phyloP scores from a whole-genome alignment of 768 basidiomycete genomes.

The Russula earlei region DNA sequence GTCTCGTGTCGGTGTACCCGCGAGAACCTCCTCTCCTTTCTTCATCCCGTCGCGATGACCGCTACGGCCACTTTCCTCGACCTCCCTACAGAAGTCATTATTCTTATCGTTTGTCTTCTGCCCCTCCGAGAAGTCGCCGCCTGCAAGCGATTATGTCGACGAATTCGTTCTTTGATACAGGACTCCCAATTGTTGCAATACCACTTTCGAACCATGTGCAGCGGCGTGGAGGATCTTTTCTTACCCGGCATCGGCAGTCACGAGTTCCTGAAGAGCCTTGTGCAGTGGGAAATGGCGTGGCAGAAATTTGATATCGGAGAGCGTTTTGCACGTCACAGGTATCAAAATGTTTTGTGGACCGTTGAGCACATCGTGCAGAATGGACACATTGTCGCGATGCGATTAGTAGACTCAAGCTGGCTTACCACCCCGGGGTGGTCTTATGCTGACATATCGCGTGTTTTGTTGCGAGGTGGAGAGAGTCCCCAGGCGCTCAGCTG shows the following conservation, averaged over 20 bases:
- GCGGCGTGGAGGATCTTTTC: slow-evolving; percentile 11
- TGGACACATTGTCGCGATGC: slow-evolving; percentile 13
- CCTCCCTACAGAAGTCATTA: slow-evolving; percentile 5
- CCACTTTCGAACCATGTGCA: slow-evolving; percentile 7
- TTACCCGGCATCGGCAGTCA: slow-evolving; percentile 3
- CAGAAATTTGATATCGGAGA: slow-evolving; percentile 11
- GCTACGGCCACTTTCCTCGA: not conserved
- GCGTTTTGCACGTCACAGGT: slow-evolving; percentile 11
- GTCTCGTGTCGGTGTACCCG: not conserved
- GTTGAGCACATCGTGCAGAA: slow-evolving; percentile 12
- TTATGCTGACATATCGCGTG: slow-evolving; percentile 8
- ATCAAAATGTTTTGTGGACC: slow-evolving; percentile 13
- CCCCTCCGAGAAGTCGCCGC: slow-evolving; percentile 5
- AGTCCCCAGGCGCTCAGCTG: not conserved
- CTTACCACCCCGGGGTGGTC: slow-evolving; percentile 14
- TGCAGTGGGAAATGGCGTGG: slow-evolving; percentile 12
- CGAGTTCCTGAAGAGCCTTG: slow-evolving; percentile 6
- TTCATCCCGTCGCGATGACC: not conserved
- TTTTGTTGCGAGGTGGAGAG: not conserved
- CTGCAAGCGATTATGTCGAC: slow-evolving; percentile 9
- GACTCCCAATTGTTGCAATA: slow-evolving; percentile 5
- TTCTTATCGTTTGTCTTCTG: not conserved
- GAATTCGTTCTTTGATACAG: slow-evolving; percentile 1
- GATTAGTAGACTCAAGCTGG: slow-evolving; percentile 10
- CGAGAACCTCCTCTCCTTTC: not conserved